Conservation (phyloP, 306 rosid genomes). For the Echinosophora koreensis region DNA sequence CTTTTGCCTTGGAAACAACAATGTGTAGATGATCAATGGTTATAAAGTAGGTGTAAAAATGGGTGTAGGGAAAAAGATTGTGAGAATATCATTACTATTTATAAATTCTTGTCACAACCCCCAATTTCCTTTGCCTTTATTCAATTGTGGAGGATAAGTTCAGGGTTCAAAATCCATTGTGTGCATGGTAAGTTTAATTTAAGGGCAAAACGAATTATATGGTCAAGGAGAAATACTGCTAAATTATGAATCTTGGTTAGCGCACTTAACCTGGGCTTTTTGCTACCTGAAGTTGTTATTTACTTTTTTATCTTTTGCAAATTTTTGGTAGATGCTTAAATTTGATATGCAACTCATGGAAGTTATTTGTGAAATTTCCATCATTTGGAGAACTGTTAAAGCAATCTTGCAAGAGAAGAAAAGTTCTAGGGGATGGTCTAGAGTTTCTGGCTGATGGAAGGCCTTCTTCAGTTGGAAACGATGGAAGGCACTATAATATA, state of each 20-base stretch:
- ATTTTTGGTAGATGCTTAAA: conserved; percentile 68
- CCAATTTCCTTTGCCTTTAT: not conserved
- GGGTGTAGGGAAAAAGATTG: too few species aligned
- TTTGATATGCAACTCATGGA: conserved; percentile 70
- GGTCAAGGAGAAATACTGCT: not conserved
- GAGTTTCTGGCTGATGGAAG: conserved; percentile 41
- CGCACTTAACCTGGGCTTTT: conserved; percentile 27
- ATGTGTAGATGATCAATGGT: too few species aligned
- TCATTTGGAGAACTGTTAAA: conserved; percentile 42
- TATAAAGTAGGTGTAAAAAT: too few species aligned
- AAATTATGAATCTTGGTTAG: conserved; percentile 2
- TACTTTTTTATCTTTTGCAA: conserved; percentile 40
- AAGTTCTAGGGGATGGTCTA: conserved; percentile 44
- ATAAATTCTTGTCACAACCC: not conserved
- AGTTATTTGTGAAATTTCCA: conserved; percentile 63
- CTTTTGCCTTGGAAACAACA: too few species aligned
- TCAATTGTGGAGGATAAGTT: conserved; percentile 14
- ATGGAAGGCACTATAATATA: conserved; percentile 39
- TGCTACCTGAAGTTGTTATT: conserved; percentile 34
- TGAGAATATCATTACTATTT: not conserved
- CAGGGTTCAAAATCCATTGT: conserved; percentile 32
- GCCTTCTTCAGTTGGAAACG: conserved; percentile 38
- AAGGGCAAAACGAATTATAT: not conserved
- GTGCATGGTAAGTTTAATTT: conserved; percentile 26
- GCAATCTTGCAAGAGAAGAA: conserved; percentile 73